Evolutionary conservation across 306 rosid species (phyloP), one percentile per base, ranked within the genome.

Genomic region (Citrullus amarus): DNA sequence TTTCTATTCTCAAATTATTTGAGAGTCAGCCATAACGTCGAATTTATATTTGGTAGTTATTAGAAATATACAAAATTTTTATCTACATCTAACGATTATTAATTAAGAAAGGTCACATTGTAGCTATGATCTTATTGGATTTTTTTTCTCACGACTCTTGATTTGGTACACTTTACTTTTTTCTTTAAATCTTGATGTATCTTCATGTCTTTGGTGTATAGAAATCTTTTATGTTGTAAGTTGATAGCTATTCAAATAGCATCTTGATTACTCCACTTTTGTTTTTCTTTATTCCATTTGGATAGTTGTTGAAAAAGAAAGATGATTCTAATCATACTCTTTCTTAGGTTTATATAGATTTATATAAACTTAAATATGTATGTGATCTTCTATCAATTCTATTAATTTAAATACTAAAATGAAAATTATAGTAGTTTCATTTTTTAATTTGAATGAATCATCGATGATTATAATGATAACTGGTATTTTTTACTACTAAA

Each of bases 231-330:
- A 15, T 17, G 22, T 6, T 14, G 3, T 34, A 30, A 30, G 41
- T 6, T 32, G 43, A 63, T 63, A 63, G 43, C 22, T 6, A 63
- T 63, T 63, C 6, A 39, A 34, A 34, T 34, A 16, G 13, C 70
- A 63, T 63, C 44, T 63, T 63, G 1, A 13, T 32, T 63, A 63
- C 41, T 62, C 17, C 16, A 48, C 6, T 62, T 62, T 13, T 20
- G 16, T 63, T 63, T 34, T 34, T 9, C 46, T 63, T 63, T 63
- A 63, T 63, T 63, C 70, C 20, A 63, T 63, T 63, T 63, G 46
- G 70, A 63, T 63, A 63, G 46, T 16, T 63, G 13, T 16, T 34
- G 22, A 62, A 62, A 62, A 34, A 62, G 22, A 9, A 62, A 61
- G 6, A 11, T 6, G 15, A 62, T 14, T n/a, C 68, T 8, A 9